A percentile compares a stretch with the other conserved stretches of the same genome.
These are phyloP conservation scores for Omphalotus olearius DNA, from an alignment of 1,284 basidiomycete genomes.

Conservation along the genomic window DNA sequence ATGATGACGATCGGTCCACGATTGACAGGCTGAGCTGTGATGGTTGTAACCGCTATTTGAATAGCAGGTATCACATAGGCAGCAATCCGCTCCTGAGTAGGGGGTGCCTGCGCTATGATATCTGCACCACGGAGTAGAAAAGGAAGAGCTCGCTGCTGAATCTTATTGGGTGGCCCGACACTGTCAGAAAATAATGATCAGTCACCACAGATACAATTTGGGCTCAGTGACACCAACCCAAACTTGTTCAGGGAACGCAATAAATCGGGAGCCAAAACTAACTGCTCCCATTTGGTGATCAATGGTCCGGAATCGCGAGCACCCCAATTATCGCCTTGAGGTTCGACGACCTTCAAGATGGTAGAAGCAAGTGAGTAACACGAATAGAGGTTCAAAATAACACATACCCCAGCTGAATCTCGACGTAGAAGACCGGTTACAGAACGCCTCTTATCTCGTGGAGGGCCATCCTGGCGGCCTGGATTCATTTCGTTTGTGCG, in stretches of 20 bases:
- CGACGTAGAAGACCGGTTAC: conserved; percentile 63
- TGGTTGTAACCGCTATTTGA: conserved; percentile 74
- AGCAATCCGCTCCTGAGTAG: conserved; percentile 96
- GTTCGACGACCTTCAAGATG: conserved; percentile 40
- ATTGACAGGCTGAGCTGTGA: conserved; percentile 46
- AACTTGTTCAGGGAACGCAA: conserved; percentile 90
- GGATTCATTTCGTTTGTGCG: conserved; percentile 42
- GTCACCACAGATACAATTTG: conserved; percentile 15
- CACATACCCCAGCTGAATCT: conserved; percentile 69
- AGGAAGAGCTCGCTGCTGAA: conserved; percentile 93
- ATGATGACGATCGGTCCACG: conserved; percentile 87
- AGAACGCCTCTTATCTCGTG: conserved; percentile 67
- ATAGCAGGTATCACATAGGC: conserved; percentile 95
- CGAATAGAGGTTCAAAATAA: conserved; percentile 7
- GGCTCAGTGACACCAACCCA: conserved; percentile 55
- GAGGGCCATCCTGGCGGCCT: conserved; percentile 35
- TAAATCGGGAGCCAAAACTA: conserved; percentile 83
- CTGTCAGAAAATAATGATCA: conserved; percentile 35
- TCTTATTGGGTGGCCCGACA: conserved; percentile 97
- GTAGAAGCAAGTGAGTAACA: conserved; percentile 13
- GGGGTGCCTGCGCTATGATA: conserved; percentile 97
- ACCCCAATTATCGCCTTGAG: conserved; percentile 47
- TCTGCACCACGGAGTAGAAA: conserved; percentile 92
- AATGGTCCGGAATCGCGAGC: conserved; percentile 77
- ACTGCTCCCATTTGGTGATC: conserved; percentile 95